Evolutionary conservation across 1,139 yeast species (phyloP).

Genomic region (Magnusiomyces tetraspermus): DNA sequence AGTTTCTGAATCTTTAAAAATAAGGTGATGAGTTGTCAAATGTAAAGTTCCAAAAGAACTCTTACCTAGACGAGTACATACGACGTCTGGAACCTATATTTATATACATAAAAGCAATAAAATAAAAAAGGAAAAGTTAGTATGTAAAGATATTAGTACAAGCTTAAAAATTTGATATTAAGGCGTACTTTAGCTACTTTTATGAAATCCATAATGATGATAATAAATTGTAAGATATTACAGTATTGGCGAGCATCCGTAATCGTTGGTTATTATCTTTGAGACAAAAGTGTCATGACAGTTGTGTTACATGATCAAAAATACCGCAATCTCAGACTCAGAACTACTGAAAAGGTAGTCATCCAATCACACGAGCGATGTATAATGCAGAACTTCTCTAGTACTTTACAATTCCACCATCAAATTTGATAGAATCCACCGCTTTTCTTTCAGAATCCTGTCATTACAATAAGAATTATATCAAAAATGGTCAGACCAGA

Average conservation of each 20-base stretch:
- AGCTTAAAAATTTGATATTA: background rate
- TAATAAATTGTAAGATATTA: no score
- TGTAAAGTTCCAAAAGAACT: conserved; percentile 60
- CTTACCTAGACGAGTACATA: conserved; percentile 60
- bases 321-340: background rate
- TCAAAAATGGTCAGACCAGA: conserved; percentile 6
- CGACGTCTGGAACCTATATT: conserved; percentile 59
- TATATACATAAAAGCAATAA: background rate
- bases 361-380: background rate
- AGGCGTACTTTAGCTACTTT: conserved; percentile 41
- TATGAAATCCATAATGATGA: conserved; percentile 43
- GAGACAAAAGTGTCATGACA: background rate
- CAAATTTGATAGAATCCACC: background rate
- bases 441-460: background rate
- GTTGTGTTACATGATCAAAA: background rate
- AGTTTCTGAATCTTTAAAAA: conserved; percentile 46
- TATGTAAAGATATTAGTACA: background rate
- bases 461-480: background rate
- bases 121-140: background rate
- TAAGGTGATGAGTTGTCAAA: conserved; percentile 77
- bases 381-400: background rate
- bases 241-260: no score
- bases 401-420: background rate
- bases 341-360: background rate
- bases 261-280: background rate